These are phyloP conservation scores for Hyphopichia khmerensis DNA, from an alignment of 1,139 yeast species.

Conservation along the genomic window DNA sequence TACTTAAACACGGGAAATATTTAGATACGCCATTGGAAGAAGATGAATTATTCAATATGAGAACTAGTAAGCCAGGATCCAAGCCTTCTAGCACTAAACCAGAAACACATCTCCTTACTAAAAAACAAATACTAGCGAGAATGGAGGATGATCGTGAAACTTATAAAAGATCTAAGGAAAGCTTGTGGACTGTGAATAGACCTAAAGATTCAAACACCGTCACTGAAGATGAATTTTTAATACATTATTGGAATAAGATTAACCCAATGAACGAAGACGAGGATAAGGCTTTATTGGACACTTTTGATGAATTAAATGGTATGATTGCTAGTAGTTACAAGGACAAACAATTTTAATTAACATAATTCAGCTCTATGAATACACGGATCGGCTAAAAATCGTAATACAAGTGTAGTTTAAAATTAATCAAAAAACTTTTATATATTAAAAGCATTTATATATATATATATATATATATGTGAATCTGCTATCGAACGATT, in stretches of 20 bases:
- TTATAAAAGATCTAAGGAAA: constrained; percentile 75
- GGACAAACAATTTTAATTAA: constrained; percentile 30
- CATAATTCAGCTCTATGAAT: neutral
- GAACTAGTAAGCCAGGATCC: neutral
- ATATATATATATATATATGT: neutral
- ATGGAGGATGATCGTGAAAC: constrained; percentile 89
- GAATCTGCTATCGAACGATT: neutral
- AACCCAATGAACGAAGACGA: constrained; percentile 49
- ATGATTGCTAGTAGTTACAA: constrained; percentile 48
- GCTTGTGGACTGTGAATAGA: constrained; percentile 65
- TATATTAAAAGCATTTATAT: neutral
- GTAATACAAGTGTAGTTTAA: too few relatives aligned
- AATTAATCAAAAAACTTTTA: neutral
- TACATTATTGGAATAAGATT: constrained; percentile 54
- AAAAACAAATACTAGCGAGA: constrained; percentile 62
- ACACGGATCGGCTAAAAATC: too few relatives aligned
- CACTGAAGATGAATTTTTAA: constrained; percentile 57
- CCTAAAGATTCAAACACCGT: constrained; percentile 36
- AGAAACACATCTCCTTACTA: constrained; percentile 30
- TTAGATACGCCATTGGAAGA: constrained; percentile 25
- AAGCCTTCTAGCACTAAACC: neutral
- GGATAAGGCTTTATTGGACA: constrained; percentile 36
- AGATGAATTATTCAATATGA: constrained; percentile 30
- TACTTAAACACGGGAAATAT: constrained; percentile 27
- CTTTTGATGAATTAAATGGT: constrained; percentile 54